Percentiles rank a stretch among this genome's conserved stretches.
These are phyloP conservation scores for Aspergillus bertholletiae DNA, from an alignment of 495 filamentous ascomycete genomes.

Conservation along the genomic window DNA sequence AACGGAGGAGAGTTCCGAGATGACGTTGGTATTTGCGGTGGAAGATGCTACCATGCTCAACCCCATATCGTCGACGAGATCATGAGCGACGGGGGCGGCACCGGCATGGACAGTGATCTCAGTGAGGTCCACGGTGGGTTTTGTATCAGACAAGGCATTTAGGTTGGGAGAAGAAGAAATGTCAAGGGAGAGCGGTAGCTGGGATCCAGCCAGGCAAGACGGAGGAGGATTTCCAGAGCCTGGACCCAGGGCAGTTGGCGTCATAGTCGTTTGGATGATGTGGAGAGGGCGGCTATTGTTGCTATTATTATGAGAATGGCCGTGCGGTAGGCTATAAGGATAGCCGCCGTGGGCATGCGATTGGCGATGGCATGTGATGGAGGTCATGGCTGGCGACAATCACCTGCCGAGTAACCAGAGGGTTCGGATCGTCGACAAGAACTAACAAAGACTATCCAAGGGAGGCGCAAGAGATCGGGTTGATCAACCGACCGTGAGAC, in stretches of 20 bases:
- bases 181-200: constrained; percentile 2
- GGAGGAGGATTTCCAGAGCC: constrained; percentile 3
- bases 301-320: constrained; percentile 10
- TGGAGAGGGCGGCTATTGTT: constrained; percentile 9
- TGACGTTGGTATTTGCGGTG: not conserved
- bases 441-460: not conserved
- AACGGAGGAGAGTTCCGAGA: not conserved
- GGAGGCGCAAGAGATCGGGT: constrained; percentile 4
- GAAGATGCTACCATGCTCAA: not conserved
- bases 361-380: not conserved
- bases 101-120: constrained; percentile 5
- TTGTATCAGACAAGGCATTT: constrained; percentile 2
- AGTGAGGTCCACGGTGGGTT: constrained; percentile 8
- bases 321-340: not conserved
- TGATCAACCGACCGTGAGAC: constrained; percentile 12
- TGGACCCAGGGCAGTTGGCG: constrained; percentile 10
- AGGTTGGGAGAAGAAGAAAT: not conserved
- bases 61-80: constrained; percentile 2
- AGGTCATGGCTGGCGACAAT: not conserved
- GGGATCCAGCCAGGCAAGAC: constrained; percentile 1
- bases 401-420: not conserved
- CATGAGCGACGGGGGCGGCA: not conserved
- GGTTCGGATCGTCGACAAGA: not conserved
- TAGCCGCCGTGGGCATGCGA: constrained; percentile 8
- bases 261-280: constrained; percentile 4